Evolutionary conservation across 2,329 filamentous ascomycete species (phyloP).

Genomic region (Trematosphaeria pertusa): DNA sequence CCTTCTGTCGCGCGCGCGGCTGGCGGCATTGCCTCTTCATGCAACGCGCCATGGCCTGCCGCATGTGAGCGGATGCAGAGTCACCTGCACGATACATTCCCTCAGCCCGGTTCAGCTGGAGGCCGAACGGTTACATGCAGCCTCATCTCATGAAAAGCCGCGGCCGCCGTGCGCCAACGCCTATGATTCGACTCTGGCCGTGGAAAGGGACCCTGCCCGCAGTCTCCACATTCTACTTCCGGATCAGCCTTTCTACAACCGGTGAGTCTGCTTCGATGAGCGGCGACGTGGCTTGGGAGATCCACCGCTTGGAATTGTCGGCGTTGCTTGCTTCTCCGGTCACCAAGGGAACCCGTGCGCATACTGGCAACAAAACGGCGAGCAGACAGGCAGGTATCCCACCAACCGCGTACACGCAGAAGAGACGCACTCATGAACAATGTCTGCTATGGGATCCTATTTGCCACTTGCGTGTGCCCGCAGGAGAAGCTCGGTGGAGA

Average conservation of each 20-base stretch:
- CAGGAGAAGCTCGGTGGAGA: conserved; percentile 38
- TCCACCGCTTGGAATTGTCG: conserved; percentile 23
- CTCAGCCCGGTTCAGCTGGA: conserved; percentile 37
- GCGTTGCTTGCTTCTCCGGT: conserved; percentile 27
- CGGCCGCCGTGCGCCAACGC: conserved; percentile 26
- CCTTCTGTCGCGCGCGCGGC: conserved; percentile 9
- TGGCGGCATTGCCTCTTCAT: conserved; percentile 22
- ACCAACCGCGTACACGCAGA: conserved; percentile 18
- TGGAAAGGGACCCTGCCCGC: conserved; percentile 17
- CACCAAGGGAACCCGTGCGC: conserved; percentile 32
- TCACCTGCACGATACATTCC: conserved; percentile 24
- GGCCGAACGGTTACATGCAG: conserved; percentile 36
- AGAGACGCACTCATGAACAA: conserved; percentile 8
- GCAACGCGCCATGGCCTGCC: conserved; percentile 23
- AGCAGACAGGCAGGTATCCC: conserved; percentile 17
- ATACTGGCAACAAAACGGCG: conserved; percentile 21
- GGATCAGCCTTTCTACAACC: conserved; percentile 23
- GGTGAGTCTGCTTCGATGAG: conserved; percentile 21
- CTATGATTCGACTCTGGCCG: conserved; percentile 19
- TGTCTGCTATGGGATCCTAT: conserved; percentile 1
- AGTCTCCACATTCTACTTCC: conserved; percentile 28
- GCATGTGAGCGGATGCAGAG: conserved; percentile 29
- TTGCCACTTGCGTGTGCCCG: background rate
- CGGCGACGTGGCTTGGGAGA: conserved; percentile 26
- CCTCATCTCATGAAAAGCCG: conserved; percentile 37